These are phyloP conservation scores for Huntiella decipiens DNA, from an alignment of 2,329 filamentous ascomycete genomes.

Conservation along the genomic window DNA sequence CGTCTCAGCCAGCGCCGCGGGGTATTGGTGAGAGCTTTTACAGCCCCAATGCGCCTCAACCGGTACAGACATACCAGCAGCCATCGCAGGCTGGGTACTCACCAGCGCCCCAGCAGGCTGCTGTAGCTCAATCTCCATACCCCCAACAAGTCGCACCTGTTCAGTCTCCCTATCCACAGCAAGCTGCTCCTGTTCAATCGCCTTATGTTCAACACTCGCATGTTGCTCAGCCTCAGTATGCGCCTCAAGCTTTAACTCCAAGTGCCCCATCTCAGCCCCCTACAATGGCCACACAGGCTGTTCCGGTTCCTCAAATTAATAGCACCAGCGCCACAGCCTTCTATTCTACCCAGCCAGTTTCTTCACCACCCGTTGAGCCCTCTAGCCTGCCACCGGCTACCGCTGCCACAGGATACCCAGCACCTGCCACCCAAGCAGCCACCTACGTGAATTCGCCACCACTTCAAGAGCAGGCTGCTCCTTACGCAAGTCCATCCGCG, in stretches of 20 bases:
- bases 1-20: conserved; percentile 26
- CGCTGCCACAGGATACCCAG: conserved; percentile 22
- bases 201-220: conserved; percentile 19
- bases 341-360: conserved; percentile 18
- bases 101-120: background rate
- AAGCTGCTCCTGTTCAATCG: conserved; percentile 11
- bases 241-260: conserved; percentile 15
- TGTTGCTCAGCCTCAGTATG: conserved; percentile 10
- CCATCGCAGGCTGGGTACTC: background rate
- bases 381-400: conserved; percentile 23
- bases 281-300: conserved; percentile 11
- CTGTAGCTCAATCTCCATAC: background rate
- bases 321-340: conserved; percentile 41
- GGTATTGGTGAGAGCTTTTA: conserved; percentile 64
- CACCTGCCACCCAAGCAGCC: conserved; percentile 31
- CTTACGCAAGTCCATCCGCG: background rate
- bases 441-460: conserved; percentile 14
- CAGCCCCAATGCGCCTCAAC: conserved; percentile 25
- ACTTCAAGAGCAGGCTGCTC: conserved; percentile 20
- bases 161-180: conserved; percentile 6
- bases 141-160: conserved; percentile 1
- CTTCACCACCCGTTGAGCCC: conserved; percentile 7
- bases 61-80: conserved; percentile 2
- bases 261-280: background rate
- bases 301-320: conserved; percentile 22